phyloP scores from a whole-genome alignment of 306 rosid species.

The Betula pendula region DNA sequence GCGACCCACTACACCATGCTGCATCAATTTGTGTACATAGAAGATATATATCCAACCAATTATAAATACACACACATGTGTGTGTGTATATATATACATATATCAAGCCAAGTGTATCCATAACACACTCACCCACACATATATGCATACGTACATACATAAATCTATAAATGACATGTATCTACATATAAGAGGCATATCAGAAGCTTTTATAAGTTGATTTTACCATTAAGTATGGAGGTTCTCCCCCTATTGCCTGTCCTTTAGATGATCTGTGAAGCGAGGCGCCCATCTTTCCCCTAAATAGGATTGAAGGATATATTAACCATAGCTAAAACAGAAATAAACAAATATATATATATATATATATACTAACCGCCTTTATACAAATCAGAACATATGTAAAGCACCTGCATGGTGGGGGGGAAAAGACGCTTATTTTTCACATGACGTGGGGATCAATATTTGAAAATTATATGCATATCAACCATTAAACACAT shows the following conservation, averaged over 20 bases:
- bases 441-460: background rate
- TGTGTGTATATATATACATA: background rate
- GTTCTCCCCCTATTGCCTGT: slow-evolving; percentile 52
- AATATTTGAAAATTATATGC: background rate
- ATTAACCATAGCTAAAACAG: background rate
- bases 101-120: background rate
- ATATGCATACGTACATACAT: background rate
- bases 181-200: too few species aligned
- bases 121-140: background rate
- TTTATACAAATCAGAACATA: background rate
- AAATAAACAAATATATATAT: too few species aligned
- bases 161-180: background rate
- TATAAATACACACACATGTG: too few species aligned
- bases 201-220: too few species aligned
- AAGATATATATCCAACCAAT: background rate
- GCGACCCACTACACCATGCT: too few species aligned
- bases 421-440: background rate
- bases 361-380: too few species aligned
- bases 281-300: slow-evolving; percentile 76
- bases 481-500: background rate
- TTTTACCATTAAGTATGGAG: slow-evolving; percentile 57
- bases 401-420: background rate
- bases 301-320: slow-evolving; percentile 11
- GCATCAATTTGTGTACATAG: background rate
- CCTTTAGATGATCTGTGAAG: slow-evolving; percentile 42